A percentile compares a stretch with the other conserved stretches of the same genome.
Conservation (phyloP, 768 basidiomycete species). For the Guyanaporus albipodus region DNA sequence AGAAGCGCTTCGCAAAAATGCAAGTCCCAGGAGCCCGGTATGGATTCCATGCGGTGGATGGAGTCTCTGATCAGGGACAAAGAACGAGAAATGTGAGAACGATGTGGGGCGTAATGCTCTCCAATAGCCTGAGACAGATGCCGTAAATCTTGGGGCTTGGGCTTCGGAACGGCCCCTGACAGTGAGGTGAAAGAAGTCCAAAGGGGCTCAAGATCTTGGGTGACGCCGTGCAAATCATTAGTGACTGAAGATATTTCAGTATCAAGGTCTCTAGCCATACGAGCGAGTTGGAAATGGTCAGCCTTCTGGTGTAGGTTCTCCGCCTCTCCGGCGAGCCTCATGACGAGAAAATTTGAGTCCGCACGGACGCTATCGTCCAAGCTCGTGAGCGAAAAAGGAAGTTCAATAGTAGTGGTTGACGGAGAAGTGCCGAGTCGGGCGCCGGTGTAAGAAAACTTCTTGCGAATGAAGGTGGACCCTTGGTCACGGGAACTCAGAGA, state of each 20-base stretch:
- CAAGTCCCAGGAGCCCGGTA: constrained; percentile 40
- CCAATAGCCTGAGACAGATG: constrained; percentile 37
- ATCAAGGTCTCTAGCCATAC: constrained; percentile 54
- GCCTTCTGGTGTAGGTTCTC: constrained; percentile 47
- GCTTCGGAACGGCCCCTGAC: constrained; percentile 26
- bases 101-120: constrained; percentile 30
- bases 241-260: constrained; percentile 34
- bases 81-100: constrained; percentile 40
- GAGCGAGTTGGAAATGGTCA: constrained; percentile 48
- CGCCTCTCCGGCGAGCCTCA: constrained; percentile 55
- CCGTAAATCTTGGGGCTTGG: constrained; percentile 35
- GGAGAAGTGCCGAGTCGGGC: constrained; percentile 35
- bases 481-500: constrained; percentile 26
- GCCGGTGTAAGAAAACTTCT: constrained; percentile 33
- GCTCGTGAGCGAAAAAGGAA: constrained; percentile 53
- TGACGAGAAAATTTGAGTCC: constrained; percentile 64
- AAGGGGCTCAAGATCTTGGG: constrained; percentile 38
- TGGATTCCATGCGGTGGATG: constrained; percentile 52
- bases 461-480: constrained; percentile 26
- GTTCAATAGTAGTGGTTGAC: constrained; percentile 32
- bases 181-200: constrained; percentile 34
- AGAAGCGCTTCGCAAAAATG: constrained; percentile 47
- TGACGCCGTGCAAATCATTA: constrained; percentile 37
- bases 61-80: constrained; percentile 53
- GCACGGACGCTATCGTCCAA: constrained; percentile 66